phyloP scores from a whole-genome alignment of 768 basidiomycete species.

The Suillus paluster region DNA sequence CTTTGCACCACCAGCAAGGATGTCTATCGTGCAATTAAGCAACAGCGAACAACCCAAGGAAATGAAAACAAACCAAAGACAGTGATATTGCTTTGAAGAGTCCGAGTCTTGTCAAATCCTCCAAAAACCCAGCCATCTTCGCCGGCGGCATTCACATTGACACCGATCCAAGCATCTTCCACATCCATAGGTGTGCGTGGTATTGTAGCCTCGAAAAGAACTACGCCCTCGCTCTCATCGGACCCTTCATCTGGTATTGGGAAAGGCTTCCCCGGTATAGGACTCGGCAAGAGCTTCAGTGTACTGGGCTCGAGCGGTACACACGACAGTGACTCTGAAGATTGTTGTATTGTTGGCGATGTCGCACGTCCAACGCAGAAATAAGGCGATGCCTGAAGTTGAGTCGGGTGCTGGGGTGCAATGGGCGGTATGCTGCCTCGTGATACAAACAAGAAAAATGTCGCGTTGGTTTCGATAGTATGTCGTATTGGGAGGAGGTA shows the following conservation, averaged over 20 bases:
- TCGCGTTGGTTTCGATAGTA: constrained; percentile 19
- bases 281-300: constrained; percentile 68
- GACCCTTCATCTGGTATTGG: constrained; percentile 70
- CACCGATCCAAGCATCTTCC: constrained; percentile 50
- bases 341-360: constrained; percentile 7
- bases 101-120: constrained; percentile 45
- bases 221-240: constrained; percentile 77
- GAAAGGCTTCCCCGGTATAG: constrained; percentile 55
- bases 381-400: constrained; percentile 52
- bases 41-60: constrained; percentile 13
- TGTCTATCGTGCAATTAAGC: constrained; percentile 36
- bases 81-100: constrained; percentile 36
- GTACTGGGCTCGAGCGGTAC: constrained; percentile 45
- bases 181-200: constrained; percentile 18
- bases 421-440: constrained; percentile 57
- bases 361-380: constrained; percentile 41
- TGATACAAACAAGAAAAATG: constrained; percentile 62
- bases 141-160: constrained; percentile 52
- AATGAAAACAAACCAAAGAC: constrained; percentile 46
- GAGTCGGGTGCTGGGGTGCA: constrained; percentile 50
- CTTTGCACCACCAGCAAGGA: constrained; percentile 41
- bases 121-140: constrained; percentile 69
- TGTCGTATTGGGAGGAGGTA: constrained; percentile 53
- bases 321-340: constrained; percentile 37
- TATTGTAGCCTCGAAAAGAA: constrained; percentile 61